These are phyloP conservation scores for Melaleuca quinquenervia DNA, from an alignment of 345 rosid genomes.

Conservation along the genomic window DNA sequence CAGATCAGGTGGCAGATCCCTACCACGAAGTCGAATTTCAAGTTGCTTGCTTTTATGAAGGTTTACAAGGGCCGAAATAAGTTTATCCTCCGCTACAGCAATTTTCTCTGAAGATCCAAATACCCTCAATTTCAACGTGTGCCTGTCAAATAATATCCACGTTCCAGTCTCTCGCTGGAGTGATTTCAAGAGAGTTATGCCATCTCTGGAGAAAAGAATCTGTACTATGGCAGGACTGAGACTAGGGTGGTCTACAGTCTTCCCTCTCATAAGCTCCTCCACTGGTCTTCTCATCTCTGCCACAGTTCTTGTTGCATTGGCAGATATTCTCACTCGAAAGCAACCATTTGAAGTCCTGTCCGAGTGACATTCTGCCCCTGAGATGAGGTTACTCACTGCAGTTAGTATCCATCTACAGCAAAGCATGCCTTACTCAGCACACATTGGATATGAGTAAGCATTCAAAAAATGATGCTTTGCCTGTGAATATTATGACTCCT, in stretches of 20 bases:
- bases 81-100: slow-evolving; percentile 39
- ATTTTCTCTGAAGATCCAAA: slow-evolving; percentile 46
- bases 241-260: slow-evolving; percentile 35
- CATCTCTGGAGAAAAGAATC: slow-evolving; percentile 55
- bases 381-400: background rate
- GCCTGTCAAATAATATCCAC: slow-evolving; percentile 49
- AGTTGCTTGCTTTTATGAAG: slow-evolving; percentile 50
- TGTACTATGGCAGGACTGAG: slow-evolving; percentile 43
- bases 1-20: slow-evolving; percentile 45
- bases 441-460: background rate
- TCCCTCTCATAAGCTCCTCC: slow-evolving; percentile 75
- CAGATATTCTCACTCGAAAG: slow-evolving; percentile 50
- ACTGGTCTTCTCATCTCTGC: slow-evolving; percentile 76
- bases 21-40: slow-evolving; percentile 59
- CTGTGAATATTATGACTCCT: background rate
- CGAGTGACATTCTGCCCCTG: slow-evolving; percentile 43
- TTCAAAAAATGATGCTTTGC: background rate
- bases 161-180: slow-evolving; percentile 54
- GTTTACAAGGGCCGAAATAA: slow-evolving; percentile 39
- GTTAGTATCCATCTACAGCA: background rate
- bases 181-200: slow-evolving; percentile 38
- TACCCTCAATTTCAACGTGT: slow-evolving; percentile 27
- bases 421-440: background rate
- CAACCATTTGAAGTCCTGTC: slow-evolving; percentile 44
- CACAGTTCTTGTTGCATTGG: slow-evolving; percentile 63